phyloP scores from a whole-genome alignment of 2,329 filamentous ascomycete genomes.

The Trichoderma cornu-damae region DNA sequence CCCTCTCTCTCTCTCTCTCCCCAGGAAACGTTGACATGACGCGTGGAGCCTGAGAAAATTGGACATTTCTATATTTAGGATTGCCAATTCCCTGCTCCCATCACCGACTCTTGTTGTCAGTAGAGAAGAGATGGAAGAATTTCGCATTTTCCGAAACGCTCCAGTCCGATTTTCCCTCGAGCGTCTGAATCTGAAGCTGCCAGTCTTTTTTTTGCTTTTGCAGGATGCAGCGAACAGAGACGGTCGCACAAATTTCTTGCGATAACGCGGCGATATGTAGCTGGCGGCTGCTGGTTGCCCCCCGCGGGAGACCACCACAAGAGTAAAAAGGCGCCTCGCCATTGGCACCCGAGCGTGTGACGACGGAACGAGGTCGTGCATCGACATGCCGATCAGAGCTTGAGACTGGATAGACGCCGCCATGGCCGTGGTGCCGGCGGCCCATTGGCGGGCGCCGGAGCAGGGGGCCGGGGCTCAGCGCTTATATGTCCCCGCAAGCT shows the following conservation, averaged over 20 bases:
- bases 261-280: no score
- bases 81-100: no score
- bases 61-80: not conserved
- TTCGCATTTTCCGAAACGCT: not conserved
- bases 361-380: slow-evolving; percentile 3
- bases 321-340: not conserved
- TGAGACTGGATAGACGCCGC: slow-evolving; percentile 5
- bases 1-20: not conserved
- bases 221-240: no score
- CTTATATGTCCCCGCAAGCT: slow-evolving; percentile 15
- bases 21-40: not conserved
- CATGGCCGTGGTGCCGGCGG: not conserved
- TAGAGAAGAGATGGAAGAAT: no score
- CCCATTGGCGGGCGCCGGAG: slow-evolving; percentile 3
- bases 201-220: no score
- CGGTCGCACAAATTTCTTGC: no score
- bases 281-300: not conserved
- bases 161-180: not conserved
- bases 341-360: slow-evolving; percentile 6
- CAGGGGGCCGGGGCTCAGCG: slow-evolving; percentile 13
- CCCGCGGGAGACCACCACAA: not conserved
- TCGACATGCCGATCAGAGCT: not conserved
- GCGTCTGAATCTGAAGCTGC: no score
- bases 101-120: no score
- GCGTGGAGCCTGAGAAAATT: not conserved